These are phyloP conservation scores for Fusarium longipes DNA, from an alignment of 2,329 filamentous ascomycete genomes.

Conservation along the genomic window DNA sequence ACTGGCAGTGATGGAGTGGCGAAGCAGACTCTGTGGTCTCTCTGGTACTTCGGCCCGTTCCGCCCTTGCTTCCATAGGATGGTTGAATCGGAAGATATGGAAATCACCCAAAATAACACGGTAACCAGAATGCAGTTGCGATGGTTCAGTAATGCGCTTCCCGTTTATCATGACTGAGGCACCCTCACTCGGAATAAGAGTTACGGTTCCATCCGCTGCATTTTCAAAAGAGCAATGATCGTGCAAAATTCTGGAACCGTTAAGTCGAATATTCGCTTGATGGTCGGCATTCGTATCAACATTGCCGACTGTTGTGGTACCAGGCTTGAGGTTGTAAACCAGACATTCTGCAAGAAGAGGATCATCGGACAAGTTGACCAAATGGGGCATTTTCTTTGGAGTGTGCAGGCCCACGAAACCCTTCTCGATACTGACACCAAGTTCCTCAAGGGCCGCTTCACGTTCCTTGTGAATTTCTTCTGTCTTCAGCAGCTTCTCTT, in stretches of 20 bases:
- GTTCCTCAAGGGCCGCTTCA: slow-evolving; percentile 92
- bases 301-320: slow-evolving; percentile 92
- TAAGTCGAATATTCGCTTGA: slow-evolving; percentile 89
- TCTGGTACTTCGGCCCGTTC: slow-evolving; percentile 81
- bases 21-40: slow-evolving; percentile 75
- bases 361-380: slow-evolving; percentile 97
- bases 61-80: slow-evolving; percentile 93
- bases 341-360: slow-evolving; percentile 94
- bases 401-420: slow-evolving; percentile 95
- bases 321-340: slow-evolving; percentile 97
- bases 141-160: slow-evolving; percentile 85
- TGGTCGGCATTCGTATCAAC: slow-evolving; percentile 82
- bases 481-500: slow-evolving; percentile 93
- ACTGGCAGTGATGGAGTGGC: slow-evolving; percentile 79
- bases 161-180: slow-evolving; percentile 99
- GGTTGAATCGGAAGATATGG: slow-evolving; percentile 98
- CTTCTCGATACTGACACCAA: slow-evolving; percentile 99
- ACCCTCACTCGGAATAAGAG: slow-evolving; percentile 86
- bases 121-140: slow-evolving; percentile 88
- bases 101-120: slow-evolving; percentile 97
- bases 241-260: slow-evolving; percentile 90
- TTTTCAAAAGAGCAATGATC: slow-evolving; percentile 97
- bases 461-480: slow-evolving; percentile 98
- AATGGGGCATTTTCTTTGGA: slow-evolving; percentile 98
- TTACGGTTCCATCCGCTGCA: slow-evolving; percentile 86